A percentile compares a stretch with the other conserved stretches of the same genome.
These are phyloP conservation scores for Hypsizygus marmoreus DNA, from an alignment of 768 basidiomycete species.

Conservation along the genomic window DNA sequence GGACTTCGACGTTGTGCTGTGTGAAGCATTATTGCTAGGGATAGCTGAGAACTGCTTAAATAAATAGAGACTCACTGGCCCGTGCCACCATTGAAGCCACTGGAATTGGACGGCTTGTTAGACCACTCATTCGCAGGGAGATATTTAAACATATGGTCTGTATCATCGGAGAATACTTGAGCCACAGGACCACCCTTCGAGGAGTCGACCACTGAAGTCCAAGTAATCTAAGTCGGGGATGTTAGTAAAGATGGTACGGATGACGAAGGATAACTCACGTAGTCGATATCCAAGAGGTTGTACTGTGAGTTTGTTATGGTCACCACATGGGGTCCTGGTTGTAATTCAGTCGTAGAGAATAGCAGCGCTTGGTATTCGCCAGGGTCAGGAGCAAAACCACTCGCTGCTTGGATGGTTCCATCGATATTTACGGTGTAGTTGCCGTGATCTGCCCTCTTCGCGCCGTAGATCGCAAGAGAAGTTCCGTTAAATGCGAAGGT, in stretches of 20 bases:
- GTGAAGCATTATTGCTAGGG: background rate
- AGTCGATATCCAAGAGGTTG: conserved; percentile 36
- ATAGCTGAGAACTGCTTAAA: background rate
- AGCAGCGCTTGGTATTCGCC: conserved; percentile 29
- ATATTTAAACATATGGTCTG: conserved; percentile 32
- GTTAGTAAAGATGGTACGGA: background rate
- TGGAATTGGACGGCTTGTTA: conserved; percentile 18
- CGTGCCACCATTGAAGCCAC: conserved; percentile 29
- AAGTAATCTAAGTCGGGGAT: conserved; percentile 19
- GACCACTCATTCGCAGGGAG: conserved; percentile 26
- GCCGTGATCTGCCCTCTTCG: conserved; percentile 36
- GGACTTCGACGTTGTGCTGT: conserved; percentile 16
- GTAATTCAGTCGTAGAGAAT: conserved; percentile 29
- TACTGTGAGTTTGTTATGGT: conserved; percentile 20
- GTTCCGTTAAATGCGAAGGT: conserved; percentile 40
- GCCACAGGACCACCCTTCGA: conserved; percentile 4
- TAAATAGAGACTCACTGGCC: conserved; percentile 27
- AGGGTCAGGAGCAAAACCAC: conserved; percentile 17
- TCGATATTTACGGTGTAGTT: conserved; percentile 35
- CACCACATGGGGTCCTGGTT: conserved; percentile 29
- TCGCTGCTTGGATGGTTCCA: conserved; percentile 13
- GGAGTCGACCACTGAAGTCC: conserved; percentile 16
- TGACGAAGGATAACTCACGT: conserved; percentile 19
- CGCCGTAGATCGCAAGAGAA: conserved; percentile 37
- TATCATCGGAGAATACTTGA: conserved; percentile 19